phyloP scores from a whole-genome alignment of 805 yeast genomes.

The Sugiyamaella americana region DNA sequence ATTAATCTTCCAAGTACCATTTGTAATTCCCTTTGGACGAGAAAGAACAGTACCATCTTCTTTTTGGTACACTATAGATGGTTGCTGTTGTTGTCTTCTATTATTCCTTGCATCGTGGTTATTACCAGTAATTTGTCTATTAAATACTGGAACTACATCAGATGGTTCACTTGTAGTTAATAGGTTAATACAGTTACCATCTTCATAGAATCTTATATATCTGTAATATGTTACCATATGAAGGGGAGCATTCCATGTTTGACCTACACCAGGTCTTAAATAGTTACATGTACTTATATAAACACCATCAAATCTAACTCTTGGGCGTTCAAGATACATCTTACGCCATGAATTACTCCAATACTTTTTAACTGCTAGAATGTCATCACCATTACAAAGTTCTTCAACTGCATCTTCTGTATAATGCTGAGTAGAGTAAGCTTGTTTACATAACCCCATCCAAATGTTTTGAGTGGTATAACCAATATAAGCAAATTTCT shows the following conservation, averaged over 20 bases:
- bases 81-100: neutral
- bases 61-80: conserved; percentile 8
- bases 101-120: neutral
- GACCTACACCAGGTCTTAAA: conserved; percentile 73
- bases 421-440: conserved; percentile 23
- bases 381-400: conserved; percentile 10
- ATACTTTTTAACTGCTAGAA: conserved; percentile 8
- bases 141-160: conserved; percentile 53
- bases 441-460: conserved; percentile 24
- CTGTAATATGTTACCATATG: conserved; percentile 84
- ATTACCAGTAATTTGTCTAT: conserved; percentile 14
- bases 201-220: conserved; percentile 71
- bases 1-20: conserved; percentile 54
- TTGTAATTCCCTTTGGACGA: conserved; percentile 32
- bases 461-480: conserved; percentile 21
- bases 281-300: conserved; percentile 83
- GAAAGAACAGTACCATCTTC: conserved; percentile 17
- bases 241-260: conserved; percentile 68
- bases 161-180: conserved; percentile 69
- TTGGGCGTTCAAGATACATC: conserved; percentile 64
- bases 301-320: conserved; percentile 71
- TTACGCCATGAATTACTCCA: conserved; percentile 33
- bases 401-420: conserved; percentile 15
- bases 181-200: conserved; percentile 67
- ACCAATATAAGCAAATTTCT: conserved; percentile 23